These are phyloP conservation scores for Alliaria petiolata DNA, from an alignment of 345 rosid genomes.

Conservation along the genomic window DNA sequence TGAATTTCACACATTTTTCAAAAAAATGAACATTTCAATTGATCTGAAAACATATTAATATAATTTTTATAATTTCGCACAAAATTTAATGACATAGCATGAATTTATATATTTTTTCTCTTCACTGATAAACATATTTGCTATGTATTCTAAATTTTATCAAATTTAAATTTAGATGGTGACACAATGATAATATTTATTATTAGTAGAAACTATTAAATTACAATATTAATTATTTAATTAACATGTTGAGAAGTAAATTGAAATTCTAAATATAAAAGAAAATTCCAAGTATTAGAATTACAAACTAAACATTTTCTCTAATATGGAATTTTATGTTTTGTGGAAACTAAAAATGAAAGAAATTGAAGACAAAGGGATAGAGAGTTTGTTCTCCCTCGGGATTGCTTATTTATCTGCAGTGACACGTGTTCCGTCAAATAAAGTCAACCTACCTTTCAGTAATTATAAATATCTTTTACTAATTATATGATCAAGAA, in stretches of 20 bases:
- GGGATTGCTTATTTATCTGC: constrained; percentile 29
- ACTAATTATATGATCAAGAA: not conserved
- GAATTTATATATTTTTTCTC: too few relatives aligned
- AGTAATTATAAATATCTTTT: not conserved
- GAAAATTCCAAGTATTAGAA: not conserved
- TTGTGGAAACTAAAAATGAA: constrained; percentile 1
- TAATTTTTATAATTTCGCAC: too few relatives aligned
- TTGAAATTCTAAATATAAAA: not conserved
- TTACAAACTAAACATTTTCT: not conserved
- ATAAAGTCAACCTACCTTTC: not conserved
- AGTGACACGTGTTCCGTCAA: constrained; percentile 18
- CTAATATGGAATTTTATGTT: not conserved
- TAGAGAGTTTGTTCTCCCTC: constrained; percentile 22
- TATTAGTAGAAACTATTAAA: not conserved
- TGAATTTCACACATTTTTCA: too few relatives aligned
- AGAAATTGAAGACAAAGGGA: not conserved
- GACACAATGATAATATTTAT: too few relatives aligned
- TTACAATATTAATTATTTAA: not conserved
- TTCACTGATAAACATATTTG: too few relatives aligned
- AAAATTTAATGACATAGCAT: too few relatives aligned
- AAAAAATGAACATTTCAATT: too few relatives aligned
- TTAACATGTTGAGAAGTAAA: not conserved
- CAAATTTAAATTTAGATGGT: not conserved
- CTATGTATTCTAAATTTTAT: not conserved
- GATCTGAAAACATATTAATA: too few relatives aligned